Base-by-base conservation (phyloP, 306 rosid genomes). In the Ormosia emarginata region DNA sequence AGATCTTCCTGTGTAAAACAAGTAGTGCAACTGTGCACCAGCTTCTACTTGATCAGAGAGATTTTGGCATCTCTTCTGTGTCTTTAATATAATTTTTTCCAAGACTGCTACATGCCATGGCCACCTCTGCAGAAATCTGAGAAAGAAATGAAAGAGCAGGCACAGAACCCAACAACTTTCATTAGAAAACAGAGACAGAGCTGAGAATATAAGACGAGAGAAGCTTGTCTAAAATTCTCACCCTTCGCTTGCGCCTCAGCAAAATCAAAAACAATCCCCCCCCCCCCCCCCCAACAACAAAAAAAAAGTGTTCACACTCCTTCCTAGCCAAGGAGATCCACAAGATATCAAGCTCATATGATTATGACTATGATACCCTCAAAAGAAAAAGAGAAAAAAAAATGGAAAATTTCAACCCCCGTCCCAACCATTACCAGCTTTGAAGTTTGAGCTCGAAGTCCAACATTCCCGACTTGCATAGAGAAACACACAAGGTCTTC, bases 121-220 rank as follows among this genome's bases (percentile, higher is more conserved):
- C 93, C 91, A 80, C 88, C 89, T 78, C 91, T 92, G 95, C 87
- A 82, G 87, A 83, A 88, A 77, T 67, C 90, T 86, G 92, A 91
- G 88, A 86, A 79, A 87, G 89, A 87, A 82, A 87, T 82, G 87
- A 85, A 84, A 86, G 87, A 80, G 72, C 58, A 40, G 97, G 97
- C 97, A 93, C 97, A 77, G 12, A 88, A 41, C 86, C 93, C 97
- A 87, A 93, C 50, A 62, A 62, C 55, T 86, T 88, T 79, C 83
- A 94, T 91, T 78, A 86, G 77, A 85, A 85, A 87, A 77, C 84
- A 86, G 80, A 63, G 75, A 85, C 90, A 82, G 80, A 76, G 81
- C 87, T 83, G 73, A 84, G 93, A 89, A 85, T 86, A 87, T 86
- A 80, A 93, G 89, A 84, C 91, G 84, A 79, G 79, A 69, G 67